These are phyloP conservation scores for Heimioporus sp. DNA, from an alignment of 768 basidiomycete species.

Conservation along the genomic window DNA sequence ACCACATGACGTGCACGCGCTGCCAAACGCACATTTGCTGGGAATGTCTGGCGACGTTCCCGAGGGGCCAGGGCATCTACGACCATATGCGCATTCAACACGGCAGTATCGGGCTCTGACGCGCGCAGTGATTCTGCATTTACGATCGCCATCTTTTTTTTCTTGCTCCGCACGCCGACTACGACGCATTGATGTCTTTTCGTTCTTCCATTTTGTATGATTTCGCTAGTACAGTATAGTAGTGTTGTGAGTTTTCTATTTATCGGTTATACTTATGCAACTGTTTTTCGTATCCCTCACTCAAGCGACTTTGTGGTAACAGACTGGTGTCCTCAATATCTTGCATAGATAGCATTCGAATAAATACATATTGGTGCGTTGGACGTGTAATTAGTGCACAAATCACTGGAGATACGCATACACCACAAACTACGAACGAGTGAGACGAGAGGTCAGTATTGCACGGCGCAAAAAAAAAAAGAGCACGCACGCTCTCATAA, in stretches of 20 bases:
- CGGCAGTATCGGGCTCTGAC: slow-evolving; percentile 55
- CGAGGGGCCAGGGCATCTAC: slow-evolving; percentile 68
- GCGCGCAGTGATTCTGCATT: background rate
- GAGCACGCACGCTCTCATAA: slow-evolving; percentile 48
- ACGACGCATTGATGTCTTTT: background rate
- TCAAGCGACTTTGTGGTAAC: too few relatives aligned
- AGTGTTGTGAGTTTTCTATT: slow-evolving; percentile 11
- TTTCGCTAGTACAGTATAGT: background rate
- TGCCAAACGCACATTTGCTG: slow-evolving; percentile 82
- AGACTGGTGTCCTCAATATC: too few relatives aligned
- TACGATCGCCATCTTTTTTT: slow-evolving; percentile 1
- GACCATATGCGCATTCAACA: slow-evolving; percentile 70
- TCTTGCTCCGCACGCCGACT: background rate
- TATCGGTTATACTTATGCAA: slow-evolving; percentile 28
- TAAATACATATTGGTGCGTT: slow-evolving; percentile 15
- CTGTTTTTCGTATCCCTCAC: background rate
- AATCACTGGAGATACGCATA: slow-evolving; percentile 33
- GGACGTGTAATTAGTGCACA: background rate
- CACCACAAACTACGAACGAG: slow-evolving; percentile 36
- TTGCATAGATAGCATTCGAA: slow-evolving; percentile 11
- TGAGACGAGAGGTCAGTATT: background rate
- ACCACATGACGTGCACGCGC: slow-evolving; percentile 76
- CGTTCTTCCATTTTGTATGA: slow-evolving; percentile 13
- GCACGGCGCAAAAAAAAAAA: background rate
- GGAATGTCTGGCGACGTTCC: slow-evolving; percentile 74